Evolutionary conservation across 768 basidiomycete genomes (phyloP), one percentile per base, ranked within the genome.

Genomic region (Suillus sp.): DNA sequence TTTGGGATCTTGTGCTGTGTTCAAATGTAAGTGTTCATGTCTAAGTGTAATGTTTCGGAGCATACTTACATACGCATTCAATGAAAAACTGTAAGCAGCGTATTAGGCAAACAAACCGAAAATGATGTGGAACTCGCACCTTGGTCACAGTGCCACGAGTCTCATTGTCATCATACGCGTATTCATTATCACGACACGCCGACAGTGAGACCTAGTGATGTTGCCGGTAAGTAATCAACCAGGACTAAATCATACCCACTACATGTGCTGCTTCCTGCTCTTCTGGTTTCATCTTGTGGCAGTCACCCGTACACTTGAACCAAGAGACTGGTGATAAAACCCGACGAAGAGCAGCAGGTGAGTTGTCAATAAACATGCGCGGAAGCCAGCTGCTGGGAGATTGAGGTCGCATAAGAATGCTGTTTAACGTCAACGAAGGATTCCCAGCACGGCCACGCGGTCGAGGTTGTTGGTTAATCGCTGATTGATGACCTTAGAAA

Each of bases 141-240:
- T 30, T 60, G 5, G 73, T 75, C 34, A 75, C 57, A 14, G 72
- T 67, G 43, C 65, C 65, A 13, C 56, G 64, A 3, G 10, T 43
- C 48, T 10, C 13, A 37, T 67, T 22, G 32, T 67, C 72, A 25
- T 75, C 73, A 16, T 65, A 61, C 5, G 73, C 72, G 6, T 37
- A 38, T 22, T 74, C 67, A 11, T 65, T 66, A n/a, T 74, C 73
- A 48, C 63, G 69, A 40, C 73, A 75, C 37, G 73, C 73, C 27
- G 74, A 72, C 25, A 74, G 38, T 16, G 72, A 74, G 55, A 74
- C 65, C 73, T 75, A 8, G 10, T 50, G 18, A 13, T 27, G 10
- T 32, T 9, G 11, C 16, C 11, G 1, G 34, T 2, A 6, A 22
- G 66, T 48, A 72, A 8, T 11, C 38, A 47, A 40, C 20, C 51